Base-by-base conservation (phyloP, 371 early-diverging fungal genomes). In the Rhizomucor miehei region DNA sequence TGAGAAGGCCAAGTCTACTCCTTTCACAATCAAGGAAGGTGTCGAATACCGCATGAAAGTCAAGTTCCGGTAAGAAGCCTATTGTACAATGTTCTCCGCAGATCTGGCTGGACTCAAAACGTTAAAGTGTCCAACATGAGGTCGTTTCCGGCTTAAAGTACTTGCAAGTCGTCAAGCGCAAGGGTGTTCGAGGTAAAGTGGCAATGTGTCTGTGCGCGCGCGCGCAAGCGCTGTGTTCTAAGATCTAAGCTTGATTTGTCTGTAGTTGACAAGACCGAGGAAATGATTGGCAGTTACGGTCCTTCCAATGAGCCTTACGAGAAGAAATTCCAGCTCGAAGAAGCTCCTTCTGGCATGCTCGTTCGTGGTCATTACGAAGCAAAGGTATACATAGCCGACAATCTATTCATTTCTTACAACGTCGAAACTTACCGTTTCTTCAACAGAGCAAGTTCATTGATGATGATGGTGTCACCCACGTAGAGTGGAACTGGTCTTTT, bases 201-300 rank as follows among this genome's bases (percentile, higher is more conserved):
- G 29, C 8, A 29, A 29, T 29, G n/a, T 29, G 29, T 29, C 29
- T 29, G 29, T 29, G 29, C 29, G 29, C 29, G 29, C 8, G 29
- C 29, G 8, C 29, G 59, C 16, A 6, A 40, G 37, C 19, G 35
- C 0, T 17, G 25, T 37, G 34, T 12, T 3, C 48, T 54, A 46
- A 48, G 24, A 39, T 24, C 19, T 25, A 23, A 19, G 16, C 25
- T 61, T n/a, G n/a, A n/a, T n/a, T n/a, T n/a, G n/a, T n/a, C n/a
- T n/a, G n/a, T n/a, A 87, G 94, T 96, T 44, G 97, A 95, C 67
- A 91, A 87, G 79, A 80, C 79, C 54, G 94, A 97, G 64, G 94
- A 94, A 65, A 97, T 98, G 97, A 81, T 95, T 57, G 98, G 97
- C 51, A 89, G 90, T 58, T 98, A 93, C 58, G 97, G 95, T 35